Conservation (phyloP, 345 rosid species). For the Luvunga scandens region DNA sequence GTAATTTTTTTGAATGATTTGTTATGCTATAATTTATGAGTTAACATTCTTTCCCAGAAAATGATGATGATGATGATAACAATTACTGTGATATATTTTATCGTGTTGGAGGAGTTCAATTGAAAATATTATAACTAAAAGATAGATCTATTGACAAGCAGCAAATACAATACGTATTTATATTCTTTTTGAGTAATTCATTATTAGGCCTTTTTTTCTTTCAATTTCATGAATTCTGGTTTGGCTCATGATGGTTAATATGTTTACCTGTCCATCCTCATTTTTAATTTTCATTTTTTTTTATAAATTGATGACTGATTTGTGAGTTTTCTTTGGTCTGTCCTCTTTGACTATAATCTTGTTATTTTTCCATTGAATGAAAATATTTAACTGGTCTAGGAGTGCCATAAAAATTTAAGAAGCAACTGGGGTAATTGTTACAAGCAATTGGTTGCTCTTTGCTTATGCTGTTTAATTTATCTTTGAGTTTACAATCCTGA, state of each 20-base stretch:
- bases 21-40: neutral
- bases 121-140: conserved; percentile 31
- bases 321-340: neutral
- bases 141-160: conserved; percentile 73
- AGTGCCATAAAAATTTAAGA: neutral
- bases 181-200: neutral
- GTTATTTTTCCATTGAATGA: neutral
- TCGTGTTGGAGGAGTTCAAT: neutral
- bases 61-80: too few species aligned
- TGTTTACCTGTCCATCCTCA: neutral
- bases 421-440: neutral
- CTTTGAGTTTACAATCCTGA: conserved; percentile 7
- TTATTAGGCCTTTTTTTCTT: neutral
- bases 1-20: conserved; percentile 31
- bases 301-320: too few species aligned
- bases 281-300: too few species aligned
- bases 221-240: neutral
- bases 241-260: neutral
- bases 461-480: neutral
- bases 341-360: neutral
- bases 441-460: neutral
- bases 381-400: neutral
- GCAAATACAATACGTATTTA: neutral
- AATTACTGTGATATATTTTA: neutral
- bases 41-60: too few species aligned